Evolutionary conservation across 2,329 filamentous ascomycete species (phyloP).

Genomic region (Pestalotiopsis sp.): DNA sequence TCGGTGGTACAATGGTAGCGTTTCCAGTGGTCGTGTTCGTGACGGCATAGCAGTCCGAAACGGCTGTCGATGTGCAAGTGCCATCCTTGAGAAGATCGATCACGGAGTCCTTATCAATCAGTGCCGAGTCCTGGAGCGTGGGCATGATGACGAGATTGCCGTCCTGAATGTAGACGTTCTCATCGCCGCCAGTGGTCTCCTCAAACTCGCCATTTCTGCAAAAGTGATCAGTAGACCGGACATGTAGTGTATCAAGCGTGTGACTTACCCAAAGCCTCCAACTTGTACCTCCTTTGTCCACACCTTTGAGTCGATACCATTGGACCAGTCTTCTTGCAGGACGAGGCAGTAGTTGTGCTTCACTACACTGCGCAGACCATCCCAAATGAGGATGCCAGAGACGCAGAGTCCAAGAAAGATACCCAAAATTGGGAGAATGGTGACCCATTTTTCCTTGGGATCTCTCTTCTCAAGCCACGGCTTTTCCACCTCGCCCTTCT

Average conservation of each 20-base stretch:
- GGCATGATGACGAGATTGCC: conserved; percentile 75
- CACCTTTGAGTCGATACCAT: conserved; percentile 58
- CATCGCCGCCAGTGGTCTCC: conserved; percentile 69
- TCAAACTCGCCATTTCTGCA: conserved; percentile 80
- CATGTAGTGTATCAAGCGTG: neutral
- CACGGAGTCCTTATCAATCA: conserved; percentile 67
- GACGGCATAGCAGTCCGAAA: conserved; percentile 64
- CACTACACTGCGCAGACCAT: conserved; percentile 71
- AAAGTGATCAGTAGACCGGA: neutral
- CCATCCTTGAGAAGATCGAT: conserved; percentile 70
- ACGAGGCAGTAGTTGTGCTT: conserved; percentile 75
- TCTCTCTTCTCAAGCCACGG: conserved; percentile 77
- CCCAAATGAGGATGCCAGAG: conserved; percentile 73
- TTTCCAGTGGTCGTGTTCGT: conserved; percentile 76
- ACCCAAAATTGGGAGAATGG: conserved; percentile 75
- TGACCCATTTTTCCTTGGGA: conserved; percentile 84
- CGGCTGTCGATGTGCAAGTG: conserved; percentile 66
- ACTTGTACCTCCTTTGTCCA: conserved; percentile 79
- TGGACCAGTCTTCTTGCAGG: conserved; percentile 66
- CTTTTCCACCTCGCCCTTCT: conserved; percentile 73
- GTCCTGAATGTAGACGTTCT: conserved; percentile 75
- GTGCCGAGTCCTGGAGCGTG: conserved; percentile 70
- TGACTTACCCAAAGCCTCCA: conserved; percentile 73
- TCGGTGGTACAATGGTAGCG: conserved; percentile 75
- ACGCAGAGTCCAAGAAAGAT: conserved; percentile 69